These are phyloP conservation scores for Hyaloscypha variabilis DNA, from an alignment of 495 filamentous ascomycete species.

Conservation along the genomic window DNA sequence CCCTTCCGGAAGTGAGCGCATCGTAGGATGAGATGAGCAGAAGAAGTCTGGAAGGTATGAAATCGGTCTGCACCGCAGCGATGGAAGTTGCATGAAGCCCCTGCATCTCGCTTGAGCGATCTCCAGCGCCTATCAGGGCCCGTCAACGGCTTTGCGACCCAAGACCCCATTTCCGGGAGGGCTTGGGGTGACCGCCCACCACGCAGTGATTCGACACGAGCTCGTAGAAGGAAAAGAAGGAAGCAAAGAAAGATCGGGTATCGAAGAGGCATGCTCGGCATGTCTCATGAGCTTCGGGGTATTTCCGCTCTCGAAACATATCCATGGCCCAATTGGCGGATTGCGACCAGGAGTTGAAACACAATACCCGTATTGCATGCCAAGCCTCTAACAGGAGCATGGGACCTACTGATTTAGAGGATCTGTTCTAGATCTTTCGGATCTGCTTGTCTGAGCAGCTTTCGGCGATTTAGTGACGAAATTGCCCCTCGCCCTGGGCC, in stretches of 20 bases:
- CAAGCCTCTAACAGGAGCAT: neutral
- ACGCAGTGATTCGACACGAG: conserved; percentile 4
- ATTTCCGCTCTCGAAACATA: conserved; percentile 6
- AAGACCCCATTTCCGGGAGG: neutral
- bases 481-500: neutral
- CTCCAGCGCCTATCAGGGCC: conserved; percentile 1
- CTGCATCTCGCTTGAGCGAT: conserved; percentile 2
- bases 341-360: conserved; percentile 6
- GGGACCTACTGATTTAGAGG: neutral
- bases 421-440: conserved; percentile 3
- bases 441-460: neutral
- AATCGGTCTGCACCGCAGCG: neutral
- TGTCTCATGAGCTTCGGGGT: conserved; percentile 8
- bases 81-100: neutral
- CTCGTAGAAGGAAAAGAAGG: neutral
- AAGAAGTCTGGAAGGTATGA: neutral
- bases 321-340: conserved; percentile 3
- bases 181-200: too few relatives aligned
- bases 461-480: neutral
- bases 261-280: neutral
- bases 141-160: neutral
- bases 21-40: neutral
- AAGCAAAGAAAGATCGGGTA: conserved; percentile 1
- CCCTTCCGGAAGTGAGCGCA: neutral
- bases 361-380: neutral